Conservation (phyloP, 306 rosid species). For the Prunus campanulata region DNA sequence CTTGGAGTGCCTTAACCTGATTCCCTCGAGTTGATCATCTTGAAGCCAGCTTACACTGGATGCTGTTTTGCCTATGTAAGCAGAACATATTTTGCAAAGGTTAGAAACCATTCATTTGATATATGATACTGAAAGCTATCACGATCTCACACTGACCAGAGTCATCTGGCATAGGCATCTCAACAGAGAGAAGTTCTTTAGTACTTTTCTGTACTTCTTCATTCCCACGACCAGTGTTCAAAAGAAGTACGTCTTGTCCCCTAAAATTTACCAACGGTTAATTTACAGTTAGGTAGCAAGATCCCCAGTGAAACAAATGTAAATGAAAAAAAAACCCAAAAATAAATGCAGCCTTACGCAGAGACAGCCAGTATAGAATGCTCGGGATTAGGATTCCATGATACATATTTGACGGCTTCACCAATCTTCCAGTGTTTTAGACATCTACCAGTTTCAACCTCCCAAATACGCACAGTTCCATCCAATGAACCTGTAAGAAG, state of each 20-base stretch:
- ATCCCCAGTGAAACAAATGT: not conserved
- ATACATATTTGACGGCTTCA: slow-evolving; percentile 75
- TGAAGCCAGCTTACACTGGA: slow-evolving; percentile 58
- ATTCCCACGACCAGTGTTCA: slow-evolving; percentile 69
- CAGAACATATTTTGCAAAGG: slow-evolving; percentile 17
- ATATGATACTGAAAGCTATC: slow-evolving; percentile 11
- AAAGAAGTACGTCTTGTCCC: slow-evolving; percentile 73
- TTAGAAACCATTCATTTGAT: slow-evolving; percentile 14
- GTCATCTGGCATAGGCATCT: slow-evolving; percentile 39
- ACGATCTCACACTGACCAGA: slow-evolving; percentile 51
- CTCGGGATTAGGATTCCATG: slow-evolving; percentile 88
- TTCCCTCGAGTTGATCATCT: slow-evolving; percentile 63
- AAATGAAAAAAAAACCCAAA: not conserved
- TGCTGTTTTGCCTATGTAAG: slow-evolving; percentile 17
- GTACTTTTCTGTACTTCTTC: slow-evolving; percentile 69
- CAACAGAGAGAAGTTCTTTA: slow-evolving; percentile 63
- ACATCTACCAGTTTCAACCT: slow-evolving; percentile 89
- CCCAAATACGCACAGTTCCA: slow-evolving; percentile 95
- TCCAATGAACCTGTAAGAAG: slow-evolving; percentile 69
- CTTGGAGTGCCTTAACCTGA: slow-evolving; percentile 79
- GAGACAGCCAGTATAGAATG: slow-evolving; percentile 64
- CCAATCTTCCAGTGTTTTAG: slow-evolving; percentile 68
- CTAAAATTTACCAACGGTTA: slow-evolving; percentile 33
- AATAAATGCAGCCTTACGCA: slow-evolving; percentile 46
- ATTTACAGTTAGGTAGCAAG: slow-evolving; percentile 20